Conservation (phyloP, 441 rosid genomes). For the Erysimum cheiri region DNA sequence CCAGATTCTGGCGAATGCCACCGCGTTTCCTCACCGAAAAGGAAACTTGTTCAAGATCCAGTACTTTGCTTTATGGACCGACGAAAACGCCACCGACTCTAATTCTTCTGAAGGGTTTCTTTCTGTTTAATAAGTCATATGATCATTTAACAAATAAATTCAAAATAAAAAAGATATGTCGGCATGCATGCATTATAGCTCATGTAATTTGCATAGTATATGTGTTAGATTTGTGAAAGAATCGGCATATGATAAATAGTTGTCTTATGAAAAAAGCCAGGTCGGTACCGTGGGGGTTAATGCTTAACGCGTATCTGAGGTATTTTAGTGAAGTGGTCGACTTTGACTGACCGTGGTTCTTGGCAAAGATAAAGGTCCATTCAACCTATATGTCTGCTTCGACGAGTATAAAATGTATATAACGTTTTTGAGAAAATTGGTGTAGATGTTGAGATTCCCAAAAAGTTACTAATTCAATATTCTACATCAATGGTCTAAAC, state of each 20-base stretch:
- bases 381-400: too few species aligned
- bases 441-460: background rate
- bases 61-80: slow-evolving; percentile 52
- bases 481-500: background rate
- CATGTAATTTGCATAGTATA: background rate
- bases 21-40: slow-evolving; percentile 64
- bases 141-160: background rate
- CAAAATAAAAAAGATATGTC: background rate
- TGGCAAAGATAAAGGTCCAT: too few species aligned
- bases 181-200: slow-evolving; percentile 5
- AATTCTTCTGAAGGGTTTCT: background rate
- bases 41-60: slow-evolving; percentile 63
- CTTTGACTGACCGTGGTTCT: too few species aligned
- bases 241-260: too few species aligned
- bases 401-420: too few species aligned
- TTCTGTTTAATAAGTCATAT: background rate
- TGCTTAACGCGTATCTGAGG: too few species aligned
- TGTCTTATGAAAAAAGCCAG: too few species aligned
- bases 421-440: background rate
- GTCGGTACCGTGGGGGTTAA: too few species aligned
- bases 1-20: slow-evolving; percentile 43
- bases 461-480: background rate
- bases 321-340: too few species aligned
- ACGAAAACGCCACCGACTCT: slow-evolving; percentile 39
- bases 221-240: background rate